Evolutionary conservation across 1,284 basidiomycete genomes (phyloP).

Genomic region (Apiotrichum mycotoxinovorans): DNA sequence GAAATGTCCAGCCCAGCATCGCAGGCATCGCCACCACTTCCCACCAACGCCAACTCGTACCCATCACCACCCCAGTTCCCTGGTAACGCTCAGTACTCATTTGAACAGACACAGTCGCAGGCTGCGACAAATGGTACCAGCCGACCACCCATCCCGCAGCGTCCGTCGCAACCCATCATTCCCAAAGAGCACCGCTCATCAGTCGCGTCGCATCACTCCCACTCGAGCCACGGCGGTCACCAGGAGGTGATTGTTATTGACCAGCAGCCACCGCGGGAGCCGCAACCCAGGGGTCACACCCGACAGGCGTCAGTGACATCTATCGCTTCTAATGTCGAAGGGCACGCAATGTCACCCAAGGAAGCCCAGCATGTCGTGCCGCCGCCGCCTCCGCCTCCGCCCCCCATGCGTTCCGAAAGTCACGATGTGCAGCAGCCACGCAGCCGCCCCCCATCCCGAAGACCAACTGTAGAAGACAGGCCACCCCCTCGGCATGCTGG

Average conservation of each 20-base stretch:
- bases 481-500: conserved; percentile 4
- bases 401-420: background rate
- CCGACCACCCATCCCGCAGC: conserved; percentile 16
- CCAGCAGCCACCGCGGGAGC: conserved; percentile 1
- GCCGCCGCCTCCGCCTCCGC: background rate
- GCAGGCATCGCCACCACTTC: conserved; percentile 7
- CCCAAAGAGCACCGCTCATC: conserved; percentile 8
- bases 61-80: conserved; percentile 15
- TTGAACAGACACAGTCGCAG: background rate
- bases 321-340: background rate
- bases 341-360: conserved; percentile 2
- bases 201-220: conserved; percentile 3
- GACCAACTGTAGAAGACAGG: background rate
- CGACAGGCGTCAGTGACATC: conserved; percentile 4
- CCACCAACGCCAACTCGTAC: background rate
- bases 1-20: conserved; percentile 7
- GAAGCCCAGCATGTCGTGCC: background rate
- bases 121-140: conserved; percentile 1
- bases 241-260: conserved; percentile 9
- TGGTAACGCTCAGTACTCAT: conserved; percentile 9
- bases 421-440: background rate
- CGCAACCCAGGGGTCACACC: background rate
- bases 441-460: conserved; percentile 1
- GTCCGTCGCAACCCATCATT: conserved; percentile 13
- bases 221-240: background rate